A percentile compares a stretch with the other conserved stretches of the same genome.
phyloP scores from a whole-genome alignment of 495 filamentous ascomycete genomes.

The Trichoderma parareesei region DNA sequence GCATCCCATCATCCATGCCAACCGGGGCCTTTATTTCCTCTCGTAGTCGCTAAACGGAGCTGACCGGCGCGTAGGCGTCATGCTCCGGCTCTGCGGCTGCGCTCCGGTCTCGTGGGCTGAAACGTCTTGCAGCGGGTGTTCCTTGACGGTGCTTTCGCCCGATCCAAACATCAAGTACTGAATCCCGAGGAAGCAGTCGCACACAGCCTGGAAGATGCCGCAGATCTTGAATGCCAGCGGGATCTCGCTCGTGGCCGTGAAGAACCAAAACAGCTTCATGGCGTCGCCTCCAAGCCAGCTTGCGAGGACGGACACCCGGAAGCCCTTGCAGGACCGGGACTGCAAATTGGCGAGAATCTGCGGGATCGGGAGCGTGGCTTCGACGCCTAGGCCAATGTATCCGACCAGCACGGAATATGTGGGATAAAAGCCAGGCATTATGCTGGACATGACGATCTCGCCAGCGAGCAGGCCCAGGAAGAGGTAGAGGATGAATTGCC shows the following conservation, averaged over 20 bases:
- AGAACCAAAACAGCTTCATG: conserved; percentile 97
- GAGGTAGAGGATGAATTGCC: conserved; percentile 74
- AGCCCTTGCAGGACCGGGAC: conserved; percentile 77
- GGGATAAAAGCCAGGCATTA: conserved; percentile 44
- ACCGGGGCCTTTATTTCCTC: neutral
- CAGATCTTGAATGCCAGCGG: conserved; percentile 87
- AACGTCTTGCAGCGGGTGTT: conserved; percentile 6
- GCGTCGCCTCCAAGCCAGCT: conserved; percentile 87
- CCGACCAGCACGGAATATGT: conserved; percentile 67
- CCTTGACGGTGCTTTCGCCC: conserved; percentile 20
- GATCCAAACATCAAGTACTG: conserved; percentile 82
- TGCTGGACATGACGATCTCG: conserved; percentile 62
- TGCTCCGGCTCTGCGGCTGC: conserved; percentile 19
- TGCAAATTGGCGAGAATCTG: conserved; percentile 78
- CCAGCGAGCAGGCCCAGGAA: conserved; percentile 54
- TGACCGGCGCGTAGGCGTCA: conserved; percentile 28
- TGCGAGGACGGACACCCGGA: conserved; percentile 74
- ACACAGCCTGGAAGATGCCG: conserved; percentile 81
- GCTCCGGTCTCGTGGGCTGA: neutral
- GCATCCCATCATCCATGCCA: neutral
- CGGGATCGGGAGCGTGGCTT: conserved; percentile 83
- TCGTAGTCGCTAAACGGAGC: conserved; percentile 26
- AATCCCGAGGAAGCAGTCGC: conserved; percentile 73
- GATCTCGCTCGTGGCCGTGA: conserved; percentile 61
- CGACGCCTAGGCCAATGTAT: conserved; percentile 75